Base-by-base conservation (phyloP, 2,329 filamentous ascomycete genomes). In the Parascedosporium putredinis region DNA sequence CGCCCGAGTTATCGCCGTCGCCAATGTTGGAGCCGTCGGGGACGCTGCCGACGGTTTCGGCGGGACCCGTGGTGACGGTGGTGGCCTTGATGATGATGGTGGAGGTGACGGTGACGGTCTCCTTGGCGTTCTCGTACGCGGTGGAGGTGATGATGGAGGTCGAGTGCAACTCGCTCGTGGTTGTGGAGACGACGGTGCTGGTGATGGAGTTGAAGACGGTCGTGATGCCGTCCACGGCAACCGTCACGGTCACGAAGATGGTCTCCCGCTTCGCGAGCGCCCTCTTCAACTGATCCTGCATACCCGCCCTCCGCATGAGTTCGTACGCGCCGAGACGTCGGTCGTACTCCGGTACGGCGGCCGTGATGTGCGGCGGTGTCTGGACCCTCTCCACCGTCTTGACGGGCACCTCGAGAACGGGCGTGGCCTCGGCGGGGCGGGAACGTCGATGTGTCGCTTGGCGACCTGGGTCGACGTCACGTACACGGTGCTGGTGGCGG, bases 21-120 rank as follows among this genome's bases (percentile, higher is more conserved):
- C 52, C 54, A 20, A 54, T 53, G 48, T 57, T 56, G 47, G 59
- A 54, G 38, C 53, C 56, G 52, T 58, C 58, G 1, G 55, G 55
- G 9, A 61, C 63, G n/a, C 20, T 49, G 5, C 45, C 50, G 18
- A 53, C 36, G 22, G 56, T 55, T 7, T 57, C 51, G 9, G 62
- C 54, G 16, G 59, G 55, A 43, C 59, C 62, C 20, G 62, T 64
- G 20, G 58, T 58, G 22, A 67, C 61, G 29, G 55, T 54, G 38
- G 56, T 67, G 22, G 65, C 60, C 27, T 62, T 67, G 33, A 67
- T 56, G 27, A 60, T 58, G 29, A 64, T 57, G 16, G 62, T 67
- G 54, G 63, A 64, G n/a, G 67, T 68, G 20, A 58, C 53, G 23
- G 67, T 69, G 22, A 62, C 40, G 5, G 67, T 71, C 40, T 65